phyloP scores from a whole-genome alignment of 2,329 filamentous ascomycete species.

The Byssochlamys sp. region DNA sequence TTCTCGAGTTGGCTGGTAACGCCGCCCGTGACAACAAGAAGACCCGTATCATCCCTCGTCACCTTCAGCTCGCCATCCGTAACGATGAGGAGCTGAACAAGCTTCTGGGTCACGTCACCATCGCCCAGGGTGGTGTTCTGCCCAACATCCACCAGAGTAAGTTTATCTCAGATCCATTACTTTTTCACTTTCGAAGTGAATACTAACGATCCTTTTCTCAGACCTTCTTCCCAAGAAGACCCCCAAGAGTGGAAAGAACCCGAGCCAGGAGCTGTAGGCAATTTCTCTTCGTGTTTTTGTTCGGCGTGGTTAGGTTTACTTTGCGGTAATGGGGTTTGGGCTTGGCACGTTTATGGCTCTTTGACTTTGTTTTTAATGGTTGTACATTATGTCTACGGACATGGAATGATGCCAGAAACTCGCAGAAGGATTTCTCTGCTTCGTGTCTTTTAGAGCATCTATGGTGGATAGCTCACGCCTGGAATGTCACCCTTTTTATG shows the following conservation, averaged over 20 bases:
- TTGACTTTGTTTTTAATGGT: slow-evolving; percentile 46
- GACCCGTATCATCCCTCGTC: slow-evolving; percentile 98
- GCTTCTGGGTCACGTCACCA: slow-evolving; percentile 89
- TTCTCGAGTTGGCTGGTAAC: slow-evolving; percentile 96
- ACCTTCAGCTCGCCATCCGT: slow-evolving; percentile 96
- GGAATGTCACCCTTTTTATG: background rate
- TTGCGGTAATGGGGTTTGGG: slow-evolving; percentile 65
- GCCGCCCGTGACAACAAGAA: slow-evolving; percentile 99
- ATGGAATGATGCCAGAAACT: slow-evolving; percentile 39
- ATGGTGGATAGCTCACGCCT: slow-evolving; percentile 2
- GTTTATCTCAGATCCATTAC: slow-evolving; percentile 28
- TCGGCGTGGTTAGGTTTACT: slow-evolving; percentile 66
- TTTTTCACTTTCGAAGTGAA: background rate
- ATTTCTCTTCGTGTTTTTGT: slow-evolving; percentile 51
- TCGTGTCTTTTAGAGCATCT: slow-evolving; percentile 5
- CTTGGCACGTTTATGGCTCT: slow-evolving; percentile 49
- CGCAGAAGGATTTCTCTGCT: slow-evolving; percentile 16
- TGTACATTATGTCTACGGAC: slow-evolving; percentile 54
- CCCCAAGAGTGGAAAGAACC: slow-evolving; percentile 80
- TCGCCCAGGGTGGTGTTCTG: slow-evolving; percentile 91
- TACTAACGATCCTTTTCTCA: slow-evolving; percentile 41
- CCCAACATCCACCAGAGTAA: slow-evolving; percentile 95
- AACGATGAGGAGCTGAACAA: slow-evolving; percentile 99
- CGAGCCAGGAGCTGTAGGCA: slow-evolving; percentile 86
- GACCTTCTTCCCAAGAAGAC: slow-evolving; percentile 99